These are phyloP conservation scores for Penicillium mononematosum DNA, from an alignment of 495 filamentous ascomycete species.

Conservation along the genomic window DNA sequence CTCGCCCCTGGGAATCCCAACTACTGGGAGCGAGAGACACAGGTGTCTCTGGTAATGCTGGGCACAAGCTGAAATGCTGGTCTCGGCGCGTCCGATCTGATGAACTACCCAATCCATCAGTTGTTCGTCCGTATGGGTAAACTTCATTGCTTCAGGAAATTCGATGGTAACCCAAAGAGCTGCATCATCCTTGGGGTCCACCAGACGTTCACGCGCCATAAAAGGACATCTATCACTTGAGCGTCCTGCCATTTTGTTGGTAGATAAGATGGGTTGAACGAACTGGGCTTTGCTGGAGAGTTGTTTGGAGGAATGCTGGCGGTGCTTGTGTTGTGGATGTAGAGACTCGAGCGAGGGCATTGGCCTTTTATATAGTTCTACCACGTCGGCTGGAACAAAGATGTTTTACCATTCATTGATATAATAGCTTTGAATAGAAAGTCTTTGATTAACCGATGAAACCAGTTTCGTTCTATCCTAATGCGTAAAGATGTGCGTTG, in stretches of 20 bases:
- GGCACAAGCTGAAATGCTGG: not conserved
- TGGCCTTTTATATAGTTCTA: not conserved
- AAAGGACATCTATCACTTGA: not conserved
- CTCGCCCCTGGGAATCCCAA: not conserved
- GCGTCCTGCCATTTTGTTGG: not conserved
- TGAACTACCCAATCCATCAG: not conserved
- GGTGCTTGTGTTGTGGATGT: not conserved
- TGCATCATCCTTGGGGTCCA: not conserved
- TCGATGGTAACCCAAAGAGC: slow-evolving; percentile 1
- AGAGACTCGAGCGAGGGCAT: not conserved
- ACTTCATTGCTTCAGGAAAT: not conserved
- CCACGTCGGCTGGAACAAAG: not conserved
- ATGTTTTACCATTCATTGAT: not conserved
- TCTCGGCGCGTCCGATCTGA: not conserved
- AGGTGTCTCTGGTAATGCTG: not conserved
- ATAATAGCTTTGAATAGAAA: not conserved
- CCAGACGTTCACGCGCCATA: not conserved
- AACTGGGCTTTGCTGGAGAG: not conserved
- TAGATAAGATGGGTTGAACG: not conserved
- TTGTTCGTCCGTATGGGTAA: not conserved
- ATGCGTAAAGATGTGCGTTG: not conserved
- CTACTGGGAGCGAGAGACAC: not conserved
- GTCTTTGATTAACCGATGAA: not conserved
- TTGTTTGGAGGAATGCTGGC: not conserved
- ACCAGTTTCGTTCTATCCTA: not conserved